Evolutionary conservation across 106 monocot species (phyloP), one percentile per base, ranked within the genome.

Genomic region (Acanthochlamys bracteata): DNA sequence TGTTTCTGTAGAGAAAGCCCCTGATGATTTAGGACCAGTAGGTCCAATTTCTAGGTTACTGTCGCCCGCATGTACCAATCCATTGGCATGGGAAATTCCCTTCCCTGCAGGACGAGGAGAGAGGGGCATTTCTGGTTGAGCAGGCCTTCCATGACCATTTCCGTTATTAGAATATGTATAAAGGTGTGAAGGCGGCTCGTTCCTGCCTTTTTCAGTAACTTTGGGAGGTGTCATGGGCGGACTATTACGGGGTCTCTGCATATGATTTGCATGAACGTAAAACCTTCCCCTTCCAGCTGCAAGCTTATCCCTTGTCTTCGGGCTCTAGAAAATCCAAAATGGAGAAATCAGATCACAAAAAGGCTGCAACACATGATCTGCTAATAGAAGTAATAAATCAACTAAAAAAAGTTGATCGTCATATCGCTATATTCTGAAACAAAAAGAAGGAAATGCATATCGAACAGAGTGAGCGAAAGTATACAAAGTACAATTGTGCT

Each of bases 1-100:
- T 10, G 53, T 11, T 59, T 74, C 78, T 10, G 56, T 22, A 24
- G 58, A 45, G 19, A 64, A 54, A 19, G 54, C 42, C 22, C 22
- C 57, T 11, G 78, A 11, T 24, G 72, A 41, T 66, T 68, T 64
- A 16, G 78, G 66, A 4, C 74, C 79, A 10, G 78, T 53, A 27
- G 84, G 78, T 7, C 89, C 93, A 78, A 85, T 83, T 52, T 88
- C 77, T 46, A 79, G 25, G 40, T 56, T 66, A 3, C 65, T 60
- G 0, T 68, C 75, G 15, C 43, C 17, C 41, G 27, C 54, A 46
- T 27, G 25, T 6, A 41, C 17, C 33, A 42, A 17, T 0, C 64
- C 68, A 67, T 69, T 82, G 47, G 68, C 72, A 60, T 61, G 73
- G 20, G 69, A 46, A 41, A 24, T n/a, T 20, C 66, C 76, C 69